Conservation (phyloP, 768 basidiomycete species). For the Lentinula sp. region DNA sequence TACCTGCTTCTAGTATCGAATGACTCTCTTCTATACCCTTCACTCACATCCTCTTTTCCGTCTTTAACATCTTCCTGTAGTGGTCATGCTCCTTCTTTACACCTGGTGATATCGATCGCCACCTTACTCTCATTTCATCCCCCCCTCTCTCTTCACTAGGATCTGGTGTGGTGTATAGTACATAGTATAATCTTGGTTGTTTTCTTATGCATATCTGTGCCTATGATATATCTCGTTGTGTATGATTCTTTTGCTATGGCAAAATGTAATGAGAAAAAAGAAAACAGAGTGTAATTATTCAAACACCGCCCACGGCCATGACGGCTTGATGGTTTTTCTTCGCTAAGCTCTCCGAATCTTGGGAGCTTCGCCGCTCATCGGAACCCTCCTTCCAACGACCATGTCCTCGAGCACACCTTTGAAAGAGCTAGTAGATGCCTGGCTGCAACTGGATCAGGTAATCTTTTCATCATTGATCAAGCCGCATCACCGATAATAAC, state of each 20-base stretch:
- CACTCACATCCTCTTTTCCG: neutral
- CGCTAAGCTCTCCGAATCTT: too few relatives aligned
- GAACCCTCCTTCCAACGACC: neutral
- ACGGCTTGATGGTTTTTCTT: too few relatives aligned
- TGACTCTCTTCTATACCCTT: neutral
- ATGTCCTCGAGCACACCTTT: conserved; percentile 16
- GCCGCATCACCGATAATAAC: neutral
- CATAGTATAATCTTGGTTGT: neutral
- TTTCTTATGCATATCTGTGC: neutral
- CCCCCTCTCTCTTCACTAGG: neutral
- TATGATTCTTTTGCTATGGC: too few relatives aligned
- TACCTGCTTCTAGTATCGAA: neutral
- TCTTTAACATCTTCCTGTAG: neutral
- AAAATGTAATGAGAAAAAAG: too few relatives aligned
- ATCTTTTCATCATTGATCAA: neutral
- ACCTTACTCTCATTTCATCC: neutral
- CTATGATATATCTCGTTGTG: too few relatives aligned
- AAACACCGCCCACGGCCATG: too few relatives aligned
- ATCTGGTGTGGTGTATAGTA: neutral
- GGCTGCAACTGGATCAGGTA: conserved; percentile 42
- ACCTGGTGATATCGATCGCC: neutral
- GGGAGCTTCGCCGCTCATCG: too few relatives aligned
- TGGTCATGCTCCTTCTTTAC: neutral
- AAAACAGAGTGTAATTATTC: too few relatives aligned
- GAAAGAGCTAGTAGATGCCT: conserved; percentile 40